A percentile compares a stretch with the other conserved stretches of the same genome.
These are phyloP conservation scores for Parietaria judaica DNA, from an alignment of 306 rosid genomes.

Conservation along the genomic window DNA sequence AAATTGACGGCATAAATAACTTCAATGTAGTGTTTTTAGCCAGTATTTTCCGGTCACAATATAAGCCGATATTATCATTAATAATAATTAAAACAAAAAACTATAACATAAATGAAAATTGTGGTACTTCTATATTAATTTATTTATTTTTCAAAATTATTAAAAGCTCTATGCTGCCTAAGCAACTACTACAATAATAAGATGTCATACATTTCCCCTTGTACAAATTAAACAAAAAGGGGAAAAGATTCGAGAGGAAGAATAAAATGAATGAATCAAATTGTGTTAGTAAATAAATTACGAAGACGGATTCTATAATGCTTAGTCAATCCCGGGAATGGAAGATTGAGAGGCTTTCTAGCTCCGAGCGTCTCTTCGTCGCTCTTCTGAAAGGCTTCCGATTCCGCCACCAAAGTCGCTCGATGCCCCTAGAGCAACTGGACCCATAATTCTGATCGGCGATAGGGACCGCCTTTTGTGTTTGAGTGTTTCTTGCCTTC, in stretches of 20 bases:
- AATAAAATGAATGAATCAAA: constrained; percentile 74
- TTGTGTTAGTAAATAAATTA: constrained; percentile 25
- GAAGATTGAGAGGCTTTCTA: constrained; percentile 46
- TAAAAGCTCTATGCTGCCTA: background rate
- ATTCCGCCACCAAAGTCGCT: constrained; percentile 67
- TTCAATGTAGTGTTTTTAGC: too few species aligned
- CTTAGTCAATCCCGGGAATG: constrained; percentile 25
- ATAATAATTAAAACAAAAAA: too few species aligned
- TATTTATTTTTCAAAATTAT: background rate
- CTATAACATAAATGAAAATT: too few species aligned
- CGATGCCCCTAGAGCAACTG: constrained; percentile 38
- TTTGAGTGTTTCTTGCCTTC: constrained; percentile 37
- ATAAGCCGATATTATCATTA: too few species aligned
- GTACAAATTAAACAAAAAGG: constrained; percentile 16
- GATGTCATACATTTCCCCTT: background rate
- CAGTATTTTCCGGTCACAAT: too few species aligned
- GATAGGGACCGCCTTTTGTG: constrained; percentile 19
- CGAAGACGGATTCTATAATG: constrained; percentile 11
- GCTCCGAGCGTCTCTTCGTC: constrained; percentile 56
- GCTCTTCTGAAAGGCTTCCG: constrained; percentile 86
- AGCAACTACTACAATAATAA: background rate
- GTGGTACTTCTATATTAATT: background rate
- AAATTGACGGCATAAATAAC: too few species aligned
- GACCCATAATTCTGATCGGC: constrained; percentile 27
- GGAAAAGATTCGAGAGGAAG: constrained; percentile 24